Percentiles rank a stretch among this genome's conserved stretches.
Conservation (phyloP, 2,329 filamentous ascomycete species). For the Dothideomycetes sp. region DNA sequence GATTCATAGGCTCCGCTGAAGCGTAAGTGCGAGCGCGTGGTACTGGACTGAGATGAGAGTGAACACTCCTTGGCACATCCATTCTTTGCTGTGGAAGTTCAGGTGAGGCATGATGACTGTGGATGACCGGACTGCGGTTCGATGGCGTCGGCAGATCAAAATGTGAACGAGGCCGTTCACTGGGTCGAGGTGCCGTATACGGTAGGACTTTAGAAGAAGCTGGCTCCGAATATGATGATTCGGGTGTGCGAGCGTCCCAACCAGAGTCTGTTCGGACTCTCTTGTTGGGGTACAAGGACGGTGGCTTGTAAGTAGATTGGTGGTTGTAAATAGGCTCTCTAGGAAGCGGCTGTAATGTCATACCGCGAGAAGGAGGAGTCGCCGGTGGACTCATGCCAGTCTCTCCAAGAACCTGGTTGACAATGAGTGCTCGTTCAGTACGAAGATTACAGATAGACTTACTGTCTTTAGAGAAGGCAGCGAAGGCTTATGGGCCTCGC, state of each 20-base stretch:
- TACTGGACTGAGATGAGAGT: slow-evolving; percentile 3
- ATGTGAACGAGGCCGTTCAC: slow-evolving; percentile 6
- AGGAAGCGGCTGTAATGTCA: slow-evolving; percentile 21
- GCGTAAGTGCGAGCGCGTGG: slow-evolving; percentile 2
- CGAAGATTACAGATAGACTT: slow-evolving; percentile 6
- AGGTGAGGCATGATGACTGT: slow-evolving; percentile 9
- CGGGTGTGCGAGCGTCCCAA: slow-evolving; percentile 10
- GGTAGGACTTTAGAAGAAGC: slow-evolving; percentile 7
- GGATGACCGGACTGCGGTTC: slow-evolving; percentile 3
- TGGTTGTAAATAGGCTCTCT: slow-evolving; percentile 24
- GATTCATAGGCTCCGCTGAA: slow-evolving; percentile 4
- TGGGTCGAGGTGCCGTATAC: slow-evolving; percentile 1
- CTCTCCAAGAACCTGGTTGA: slow-evolving; percentile 21
- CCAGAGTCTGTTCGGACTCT: slow-evolving; percentile 22
- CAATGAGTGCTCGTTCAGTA: slow-evolving; percentile 11
- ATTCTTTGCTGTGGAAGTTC: slow-evolving; percentile 4
- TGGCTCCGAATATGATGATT: slow-evolving; percentile 1
- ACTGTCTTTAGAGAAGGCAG: slow-evolving; percentile 28
- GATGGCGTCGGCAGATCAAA: slow-evolving; percentile 7
- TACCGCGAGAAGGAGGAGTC: slow-evolving; percentile 22
- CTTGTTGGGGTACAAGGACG: slow-evolving; percentile 28
- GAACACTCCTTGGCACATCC: slow-evolving; percentile 2
- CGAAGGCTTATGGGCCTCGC: slow-evolving; percentile 23
- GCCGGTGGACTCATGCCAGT: slow-evolving; percentile 23
- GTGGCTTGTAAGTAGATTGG: slow-evolving; percentile 25